Base-by-base conservation (phyloP, 2,329 filamentous ascomycete species). In the Cercospora sesami region DNA sequence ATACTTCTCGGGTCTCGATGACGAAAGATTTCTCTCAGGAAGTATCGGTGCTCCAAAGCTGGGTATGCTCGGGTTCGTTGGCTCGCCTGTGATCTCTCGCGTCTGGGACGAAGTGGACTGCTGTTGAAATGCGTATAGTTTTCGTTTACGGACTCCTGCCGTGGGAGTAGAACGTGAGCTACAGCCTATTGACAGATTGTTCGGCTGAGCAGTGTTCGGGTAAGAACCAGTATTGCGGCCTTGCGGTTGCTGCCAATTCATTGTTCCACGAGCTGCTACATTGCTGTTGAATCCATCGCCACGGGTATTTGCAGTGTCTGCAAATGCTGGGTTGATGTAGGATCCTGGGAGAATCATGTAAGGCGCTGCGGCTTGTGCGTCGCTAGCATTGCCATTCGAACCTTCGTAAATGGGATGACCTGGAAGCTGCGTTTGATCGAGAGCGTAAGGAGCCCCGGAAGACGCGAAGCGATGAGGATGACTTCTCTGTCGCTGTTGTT, bases 321-420 rank as follows among this genome's bases (percentile, higher is more conserved):
- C 51, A 66, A 63, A 76, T 9, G 74, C 71, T 14, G 76, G 76
- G 51, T 78, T 78, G 39, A 78, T 65, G 60, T 75, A 75, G 1
- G 76, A 70, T 60, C 75, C 75, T 39, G 75, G 70, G 36, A 75
- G 63, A 51, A 60, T 48, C 5, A 9, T 8, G 30, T 36, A 30
- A 23, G 28, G 55, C 33, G 39, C n/a, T 26, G 57, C 36, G 7
- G 28, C 23, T 18, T 21, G 23, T 31, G 63, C 33, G 33, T 30
- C n/a, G 16, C 45, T 33, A 18, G 36, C 30, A 30, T 33, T 58
- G 26, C 30, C 53, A n/a, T 26, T 58, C 16, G 53, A 58, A 58
- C 3, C 21, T 58, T 7, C 53, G 48, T 21, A 16, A 14, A 21
- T 26, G 23, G 30, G 26, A 31, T 16, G 26, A 26, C 12, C 26